Evolutionary conservation across 345 rosid species (phyloP).

Genomic region (Gossypium raimondii): DNA sequence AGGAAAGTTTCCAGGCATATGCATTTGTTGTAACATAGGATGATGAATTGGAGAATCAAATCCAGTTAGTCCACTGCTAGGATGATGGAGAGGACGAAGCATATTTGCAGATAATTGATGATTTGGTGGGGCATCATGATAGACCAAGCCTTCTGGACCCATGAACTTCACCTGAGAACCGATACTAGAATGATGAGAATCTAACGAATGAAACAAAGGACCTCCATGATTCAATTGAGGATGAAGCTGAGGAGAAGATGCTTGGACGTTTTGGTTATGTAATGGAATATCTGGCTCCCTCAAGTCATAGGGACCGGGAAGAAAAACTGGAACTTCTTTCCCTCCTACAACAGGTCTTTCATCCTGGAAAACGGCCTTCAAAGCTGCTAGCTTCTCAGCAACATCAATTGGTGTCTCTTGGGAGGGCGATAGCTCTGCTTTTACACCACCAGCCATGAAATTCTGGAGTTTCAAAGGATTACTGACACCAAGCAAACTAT

Average conservation of each 20-base stretch:
- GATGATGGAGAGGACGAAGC: slow-evolving; percentile 61
- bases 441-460: slow-evolving; percentile 34
- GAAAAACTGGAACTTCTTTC: slow-evolving; percentile 49
- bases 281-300: slow-evolving; percentile 45
- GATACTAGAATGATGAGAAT: slow-evolving; percentile 53
- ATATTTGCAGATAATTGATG: slow-evolving; percentile 55
- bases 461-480: slow-evolving; percentile 37
- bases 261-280: slow-evolving; percentile 34
- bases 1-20: slow-evolving; percentile 52
- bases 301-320: slow-evolving; percentile 43
- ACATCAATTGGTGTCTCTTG: slow-evolving; percentile 43
- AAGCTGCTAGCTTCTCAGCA: slow-evolving; percentile 59
- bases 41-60: slow-evolving; percentile 59
- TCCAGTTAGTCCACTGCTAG: slow-evolving; percentile 42
- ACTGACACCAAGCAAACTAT: slow-evolving; percentile 34
- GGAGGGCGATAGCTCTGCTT: slow-evolving; percentile 38
- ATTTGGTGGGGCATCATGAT: slow-evolving; percentile 45
- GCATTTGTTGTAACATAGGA: slow-evolving; percentile 68
- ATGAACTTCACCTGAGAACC: slow-evolving; percentile 62
- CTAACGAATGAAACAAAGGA: slow-evolving; percentile 44
- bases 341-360: slow-evolving; percentile 45
- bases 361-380: slow-evolving; percentile 51
- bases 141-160: slow-evolving; percentile 46
- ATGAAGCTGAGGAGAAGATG: slow-evolving; percentile 47
- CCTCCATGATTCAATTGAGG: slow-evolving; percentile 59